Percentiles rank a stretch among this genome's conserved stretches.
phyloP scores from a whole-genome alignment of 805 yeast genomes.

The Metschnikowia dekortorum region DNA sequence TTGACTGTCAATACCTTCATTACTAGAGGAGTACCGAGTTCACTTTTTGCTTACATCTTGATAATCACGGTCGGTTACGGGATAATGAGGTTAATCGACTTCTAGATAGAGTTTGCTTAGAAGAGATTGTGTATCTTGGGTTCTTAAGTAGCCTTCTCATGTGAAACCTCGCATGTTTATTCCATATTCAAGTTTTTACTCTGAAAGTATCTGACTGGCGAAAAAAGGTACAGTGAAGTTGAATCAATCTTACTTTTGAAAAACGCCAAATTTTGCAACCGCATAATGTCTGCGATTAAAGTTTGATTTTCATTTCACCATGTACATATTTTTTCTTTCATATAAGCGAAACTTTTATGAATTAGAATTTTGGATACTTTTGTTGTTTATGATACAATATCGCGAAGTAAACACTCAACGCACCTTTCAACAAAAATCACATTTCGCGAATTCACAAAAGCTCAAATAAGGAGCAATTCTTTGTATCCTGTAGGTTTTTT shows the following conservation, averaged over 20 bases:
- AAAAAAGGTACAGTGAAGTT: neutral
- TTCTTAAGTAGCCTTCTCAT: neutral
- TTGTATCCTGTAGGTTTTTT: no score
- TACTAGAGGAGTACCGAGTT: slow-evolving; percentile 85
- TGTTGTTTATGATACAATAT: slow-evolving; percentile 5
- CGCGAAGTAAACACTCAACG: neutral
- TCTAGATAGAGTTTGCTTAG: slow-evolving; percentile 14
- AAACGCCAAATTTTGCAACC: neutral
- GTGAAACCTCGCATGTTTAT: neutral
- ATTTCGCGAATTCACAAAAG: no score
- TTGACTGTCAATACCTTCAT: slow-evolving; percentile 83
- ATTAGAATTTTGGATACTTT: neutral
- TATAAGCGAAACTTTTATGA: neutral
- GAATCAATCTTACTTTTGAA: neutral
- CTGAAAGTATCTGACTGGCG: neutral
- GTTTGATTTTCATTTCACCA: neutral
- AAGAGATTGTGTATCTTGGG: neutral
- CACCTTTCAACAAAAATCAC: no score
- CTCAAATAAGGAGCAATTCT: no score
- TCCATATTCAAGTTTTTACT: neutral
- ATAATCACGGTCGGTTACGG: slow-evolving; percentile 78
- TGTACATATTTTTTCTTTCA: neutral
- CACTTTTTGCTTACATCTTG: slow-evolving; percentile 66
- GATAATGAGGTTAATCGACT: slow-evolving; percentile 48
- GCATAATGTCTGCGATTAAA: no score